phyloP scores from a whole-genome alignment of 2,329 filamentous ascomycete genomes.

The Thielaviopsis ethacetica region DNA sequence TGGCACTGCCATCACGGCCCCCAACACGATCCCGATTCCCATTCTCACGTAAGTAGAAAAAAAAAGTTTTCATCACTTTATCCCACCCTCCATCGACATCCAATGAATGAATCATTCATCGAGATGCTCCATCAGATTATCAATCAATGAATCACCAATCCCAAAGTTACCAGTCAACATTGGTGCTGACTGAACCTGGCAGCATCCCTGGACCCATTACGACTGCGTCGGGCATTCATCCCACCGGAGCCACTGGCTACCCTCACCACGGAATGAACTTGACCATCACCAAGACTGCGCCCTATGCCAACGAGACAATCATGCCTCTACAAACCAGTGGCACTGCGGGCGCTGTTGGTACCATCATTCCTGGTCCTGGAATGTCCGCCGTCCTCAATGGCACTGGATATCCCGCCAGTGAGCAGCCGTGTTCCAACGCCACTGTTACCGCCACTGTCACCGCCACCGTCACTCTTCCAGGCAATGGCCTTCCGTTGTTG shows the following conservation, averaged over 20 bases:
- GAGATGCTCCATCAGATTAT: too few relatives aligned
- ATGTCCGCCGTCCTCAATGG: not conserved
- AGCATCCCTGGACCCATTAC: not conserved
- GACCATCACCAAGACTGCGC: not conserved
- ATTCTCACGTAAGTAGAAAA: constrained; percentile 7
- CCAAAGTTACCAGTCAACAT: not conserved
- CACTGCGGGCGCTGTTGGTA: constrained; percentile 1
- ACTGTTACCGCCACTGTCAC: constrained; percentile 11
- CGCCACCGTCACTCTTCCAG: constrained; percentile 4
- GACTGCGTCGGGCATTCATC: not conserved
- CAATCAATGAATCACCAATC: not conserved
- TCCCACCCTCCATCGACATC: not conserved
- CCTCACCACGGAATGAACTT: not conserved
- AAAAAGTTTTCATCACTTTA: not conserved
- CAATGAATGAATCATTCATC: not conserved
- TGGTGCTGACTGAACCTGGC: not conserved
- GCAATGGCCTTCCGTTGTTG: not conserved
- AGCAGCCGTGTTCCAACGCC: not conserved
- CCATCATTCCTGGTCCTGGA: not conserved
- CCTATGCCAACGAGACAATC: not conserved
- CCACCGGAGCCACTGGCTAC: not conserved
- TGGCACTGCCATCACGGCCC: constrained; percentile 5
- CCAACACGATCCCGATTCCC: not conserved
- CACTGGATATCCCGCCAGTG: not conserved
- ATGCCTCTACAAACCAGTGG: not conserved